Percentiles rank a stretch among this genome's conserved stretches.
phyloP scores from a whole-genome alignment of 768 basidiomycete species.

The Rhodotorula paludigena region DNA sequence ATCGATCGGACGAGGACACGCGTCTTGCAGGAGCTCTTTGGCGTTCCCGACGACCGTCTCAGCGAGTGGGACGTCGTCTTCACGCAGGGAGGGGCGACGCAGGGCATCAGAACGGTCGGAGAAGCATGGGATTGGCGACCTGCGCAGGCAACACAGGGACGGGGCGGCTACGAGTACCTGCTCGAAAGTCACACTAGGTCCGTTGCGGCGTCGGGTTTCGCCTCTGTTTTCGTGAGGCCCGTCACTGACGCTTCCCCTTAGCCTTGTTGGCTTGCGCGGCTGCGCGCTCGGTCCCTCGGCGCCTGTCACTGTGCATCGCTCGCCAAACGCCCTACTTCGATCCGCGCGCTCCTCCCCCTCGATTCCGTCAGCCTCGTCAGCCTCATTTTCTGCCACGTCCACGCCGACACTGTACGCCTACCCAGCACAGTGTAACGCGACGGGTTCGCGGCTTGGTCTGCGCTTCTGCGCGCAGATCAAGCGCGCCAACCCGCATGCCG shows the following conservation, averaged over 20 bases:
- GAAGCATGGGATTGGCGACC: slow-evolving; percentile 36
- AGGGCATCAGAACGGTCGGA: slow-evolving; percentile 34
- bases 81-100: slow-evolving; percentile 40
- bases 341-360: not conserved
- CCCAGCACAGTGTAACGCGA: slow-evolving; percentile 43
- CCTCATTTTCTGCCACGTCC: not conserved
- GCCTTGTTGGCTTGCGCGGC: slow-evolving; percentile 18
- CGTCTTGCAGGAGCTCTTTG: slow-evolving; percentile 37
- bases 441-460: slow-evolving; percentile 31
- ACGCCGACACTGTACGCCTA: slow-evolving; percentile 31
- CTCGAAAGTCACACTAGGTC: slow-evolving; percentile 24
- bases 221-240: not conserved
- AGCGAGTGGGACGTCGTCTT: slow-evolving; percentile 42
- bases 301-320: not conserved
- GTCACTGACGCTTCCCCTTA: not conserved
- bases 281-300: not conserved
- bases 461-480: slow-evolving; percentile 26
- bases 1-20: slow-evolving; percentile 27
- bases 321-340: not conserved
- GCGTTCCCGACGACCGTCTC: slow-evolving; percentile 5
- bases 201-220: not conserved
- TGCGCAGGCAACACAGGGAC: not conserved
- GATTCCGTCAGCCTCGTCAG: not conserved
- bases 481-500: not conserved
- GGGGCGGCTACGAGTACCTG: slow-evolving; percentile 11